A percentile compares a stretch with the other conserved stretches of the same genome.
These are phyloP conservation scores for Salicornia ramosissima DNA, from an alignment of 148 eudicot genomes.

Conservation along the genomic window DNA sequence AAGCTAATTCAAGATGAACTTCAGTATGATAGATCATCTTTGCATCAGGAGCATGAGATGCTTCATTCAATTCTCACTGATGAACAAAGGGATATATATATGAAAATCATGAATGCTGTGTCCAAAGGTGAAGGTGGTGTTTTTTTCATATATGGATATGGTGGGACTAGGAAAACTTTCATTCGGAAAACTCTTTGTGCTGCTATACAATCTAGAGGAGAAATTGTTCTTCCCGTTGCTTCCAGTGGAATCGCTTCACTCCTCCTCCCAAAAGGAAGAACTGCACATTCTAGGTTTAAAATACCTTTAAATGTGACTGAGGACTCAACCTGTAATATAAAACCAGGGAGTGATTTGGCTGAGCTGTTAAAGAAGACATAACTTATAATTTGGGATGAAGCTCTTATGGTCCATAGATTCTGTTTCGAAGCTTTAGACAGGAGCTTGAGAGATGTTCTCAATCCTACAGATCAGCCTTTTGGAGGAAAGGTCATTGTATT, in stretches of 20 bases:
- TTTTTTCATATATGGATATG: constrained; percentile 21
- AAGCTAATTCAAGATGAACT: constrained; percentile 10
- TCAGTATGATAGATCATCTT: neutral
- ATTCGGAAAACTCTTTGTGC: constrained; percentile 17
- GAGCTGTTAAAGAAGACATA: no score
- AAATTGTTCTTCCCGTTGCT: constrained; percentile 9
- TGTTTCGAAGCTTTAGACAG: no score
- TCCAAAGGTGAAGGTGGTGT: neutral
- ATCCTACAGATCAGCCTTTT: neutral
- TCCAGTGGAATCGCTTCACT: constrained; percentile 9
- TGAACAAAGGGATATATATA: neutral
- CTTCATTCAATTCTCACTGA: neutral
- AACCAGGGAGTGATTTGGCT: no score
- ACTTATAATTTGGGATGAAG: no score
- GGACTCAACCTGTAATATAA: no score
- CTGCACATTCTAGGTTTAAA: constrained; percentile 18
- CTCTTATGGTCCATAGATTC: no score
- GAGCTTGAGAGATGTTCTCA: neutral
- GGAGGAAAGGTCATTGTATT: constrained; percentile 1
- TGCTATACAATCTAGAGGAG: neutral
- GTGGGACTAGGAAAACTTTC: constrained; percentile 22
- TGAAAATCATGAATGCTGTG: neutral
- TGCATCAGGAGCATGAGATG: neutral
- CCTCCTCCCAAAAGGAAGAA: neutral
- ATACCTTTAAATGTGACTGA: neutral